phyloP scores from a whole-genome alignment of 2,329 filamentous ascomycete genomes.

The Neofusicoccum cordaticola region DNA sequence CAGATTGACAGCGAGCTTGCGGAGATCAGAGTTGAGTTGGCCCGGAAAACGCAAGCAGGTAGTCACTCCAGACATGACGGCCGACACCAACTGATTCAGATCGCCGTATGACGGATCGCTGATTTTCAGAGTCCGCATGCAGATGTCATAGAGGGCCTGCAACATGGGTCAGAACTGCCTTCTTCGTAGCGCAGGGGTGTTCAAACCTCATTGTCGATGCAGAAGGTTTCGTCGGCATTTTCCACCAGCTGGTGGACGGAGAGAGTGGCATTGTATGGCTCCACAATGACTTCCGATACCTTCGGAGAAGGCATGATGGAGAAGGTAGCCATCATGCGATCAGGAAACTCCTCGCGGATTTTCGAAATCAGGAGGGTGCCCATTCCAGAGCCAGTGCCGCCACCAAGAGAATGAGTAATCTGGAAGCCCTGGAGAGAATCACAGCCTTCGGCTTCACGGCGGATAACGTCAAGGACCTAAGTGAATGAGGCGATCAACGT shows the following conservation, averaged over 20 bases:
- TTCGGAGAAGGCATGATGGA: constrained; percentile 98
- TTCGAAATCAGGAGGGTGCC: constrained; percentile 99
- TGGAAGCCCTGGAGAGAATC: constrained; percentile 99
- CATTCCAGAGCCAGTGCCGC: constrained; percentile 99
- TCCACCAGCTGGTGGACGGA: constrained; percentile 99
- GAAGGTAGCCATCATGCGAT: constrained; percentile 99
- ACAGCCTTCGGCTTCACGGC: constrained; percentile 96
- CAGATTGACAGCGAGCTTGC: constrained; percentile 99
- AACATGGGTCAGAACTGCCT: constrained; percentile 20
- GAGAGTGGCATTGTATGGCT: constrained; percentile 99
- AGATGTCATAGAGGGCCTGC: constrained; percentile 95
- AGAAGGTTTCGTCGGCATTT: constrained; percentile 99
- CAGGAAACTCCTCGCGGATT: constrained; percentile 99
- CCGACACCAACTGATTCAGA: constrained; percentile 98
- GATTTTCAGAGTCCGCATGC: constrained; percentile 99
- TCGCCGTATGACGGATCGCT: constrained; percentile 98
- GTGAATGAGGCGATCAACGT: too few relatives aligned
- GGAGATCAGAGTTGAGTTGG: constrained; percentile 99
- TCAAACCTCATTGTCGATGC: constrained; percentile 92
- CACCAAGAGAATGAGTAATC: constrained; percentile 99
- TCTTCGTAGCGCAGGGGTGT: neutral
- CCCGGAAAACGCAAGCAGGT: constrained; percentile 98
- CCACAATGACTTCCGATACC: constrained; percentile 98
- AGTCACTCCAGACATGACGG: constrained; percentile 99
- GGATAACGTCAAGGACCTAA: constrained; percentile 95